Evolutionary conservation across 345 rosid species (phyloP).

Genomic region (Populus nigra): DNA sequence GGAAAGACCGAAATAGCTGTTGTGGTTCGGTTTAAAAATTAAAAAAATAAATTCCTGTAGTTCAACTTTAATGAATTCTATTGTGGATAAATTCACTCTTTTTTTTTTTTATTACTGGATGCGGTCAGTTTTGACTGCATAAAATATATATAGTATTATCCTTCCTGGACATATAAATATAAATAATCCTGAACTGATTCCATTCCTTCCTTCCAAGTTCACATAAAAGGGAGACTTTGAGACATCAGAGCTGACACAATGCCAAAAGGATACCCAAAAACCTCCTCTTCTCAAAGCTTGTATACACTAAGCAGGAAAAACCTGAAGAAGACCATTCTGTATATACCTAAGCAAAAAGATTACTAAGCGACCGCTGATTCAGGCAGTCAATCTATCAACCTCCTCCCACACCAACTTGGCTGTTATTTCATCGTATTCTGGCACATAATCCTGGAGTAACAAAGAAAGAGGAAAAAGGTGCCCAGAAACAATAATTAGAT

Average conservation of each 20-base stretch:
- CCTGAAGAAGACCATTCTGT: background rate
- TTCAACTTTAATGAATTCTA: background rate
- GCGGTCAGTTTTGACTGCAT: background rate
- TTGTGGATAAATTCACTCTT: background rate
- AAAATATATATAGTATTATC: background rate
- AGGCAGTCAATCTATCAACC: conserved; percentile 57
- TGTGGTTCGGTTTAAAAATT: background rate
- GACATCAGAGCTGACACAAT: background rate
- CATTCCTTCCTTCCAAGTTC: conserved; percentile 3
- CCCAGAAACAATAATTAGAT: background rate
- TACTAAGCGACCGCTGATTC: conserved; percentile 52
- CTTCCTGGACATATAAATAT: background rate
- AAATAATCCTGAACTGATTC: conserved; percentile 5
- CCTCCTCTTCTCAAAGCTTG: background rate
- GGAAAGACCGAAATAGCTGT: too few species aligned
- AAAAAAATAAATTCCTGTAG: background rate
- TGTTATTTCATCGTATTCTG: conserved; percentile 70
- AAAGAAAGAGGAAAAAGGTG: background rate
- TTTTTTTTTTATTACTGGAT: background rate
- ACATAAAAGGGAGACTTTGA: conserved; percentile 3
- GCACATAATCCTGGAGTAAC: conserved; percentile 57
- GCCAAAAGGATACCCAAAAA: conserved; percentile 6
- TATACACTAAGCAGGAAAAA: background rate
- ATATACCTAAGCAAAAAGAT: conserved; percentile 20
- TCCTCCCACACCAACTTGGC: conserved; percentile 85